These are phyloP conservation scores for Casuarina equisetifolia DNA, from an alignment of 306 rosid genomes.

Conservation along the genomic window DNA sequence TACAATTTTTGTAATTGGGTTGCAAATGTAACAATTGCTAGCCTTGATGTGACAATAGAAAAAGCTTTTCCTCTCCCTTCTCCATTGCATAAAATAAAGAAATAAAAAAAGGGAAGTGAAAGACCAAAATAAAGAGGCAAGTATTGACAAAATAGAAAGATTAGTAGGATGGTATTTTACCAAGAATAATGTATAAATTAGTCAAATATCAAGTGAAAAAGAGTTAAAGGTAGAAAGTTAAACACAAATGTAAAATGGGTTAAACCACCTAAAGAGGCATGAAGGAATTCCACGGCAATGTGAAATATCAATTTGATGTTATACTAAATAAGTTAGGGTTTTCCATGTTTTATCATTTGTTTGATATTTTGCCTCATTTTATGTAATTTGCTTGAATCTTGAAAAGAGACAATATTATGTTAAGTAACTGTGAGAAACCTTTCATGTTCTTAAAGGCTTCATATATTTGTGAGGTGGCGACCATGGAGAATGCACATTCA, in stretches of 20 bases:
- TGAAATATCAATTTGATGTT: background rate
- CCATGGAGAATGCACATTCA: background rate
- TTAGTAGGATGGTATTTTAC: background rate
- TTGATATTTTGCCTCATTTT: background rate
- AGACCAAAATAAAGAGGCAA: no score
- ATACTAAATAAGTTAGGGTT: background rate
- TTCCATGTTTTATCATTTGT: background rate
- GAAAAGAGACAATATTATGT: background rate
- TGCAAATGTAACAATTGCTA: constrained; percentile 14
- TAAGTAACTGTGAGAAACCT: background rate
- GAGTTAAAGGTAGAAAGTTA: background rate
- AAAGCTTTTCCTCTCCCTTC: background rate
- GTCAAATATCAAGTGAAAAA: background rate
- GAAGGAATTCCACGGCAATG: background rate
- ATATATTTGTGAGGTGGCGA: background rate
- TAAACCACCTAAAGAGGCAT: background rate
- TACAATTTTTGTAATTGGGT: constrained; percentile 9
- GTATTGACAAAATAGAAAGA: background rate
- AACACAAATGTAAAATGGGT: background rate
- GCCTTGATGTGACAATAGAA: background rate
- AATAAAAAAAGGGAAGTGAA: no score
- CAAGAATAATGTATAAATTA: background rate
- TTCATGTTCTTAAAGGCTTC: background rate
- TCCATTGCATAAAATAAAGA: no score
- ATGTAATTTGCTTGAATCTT: background rate